Evolutionary conservation across 345 rosid species (phyloP).

Genomic region (Brassica incana): DNA sequence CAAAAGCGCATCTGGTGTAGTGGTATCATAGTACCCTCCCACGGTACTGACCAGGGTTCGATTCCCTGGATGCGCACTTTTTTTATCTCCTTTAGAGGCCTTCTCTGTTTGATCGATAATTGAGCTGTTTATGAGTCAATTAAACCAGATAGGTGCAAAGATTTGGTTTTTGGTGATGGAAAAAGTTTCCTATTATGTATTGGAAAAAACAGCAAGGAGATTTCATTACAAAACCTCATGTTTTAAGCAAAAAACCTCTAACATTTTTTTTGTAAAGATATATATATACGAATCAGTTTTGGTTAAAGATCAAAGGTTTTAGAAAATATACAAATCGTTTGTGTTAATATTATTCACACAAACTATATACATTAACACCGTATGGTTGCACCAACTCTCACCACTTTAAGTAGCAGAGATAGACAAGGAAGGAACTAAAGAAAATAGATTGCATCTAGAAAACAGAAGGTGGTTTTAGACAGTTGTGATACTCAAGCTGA

Average conservation of each 20-base stretch:
- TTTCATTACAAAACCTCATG: background rate
- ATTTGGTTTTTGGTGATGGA: background rate
- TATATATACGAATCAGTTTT: background rate
- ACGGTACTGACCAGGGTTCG: slow-evolving; percentile 49
- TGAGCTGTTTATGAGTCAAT: too few relatives aligned
- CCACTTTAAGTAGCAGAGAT: background rate
- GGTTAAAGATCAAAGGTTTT: background rate
- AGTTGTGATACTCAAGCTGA: slow-evolving; percentile 78
- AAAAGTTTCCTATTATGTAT: background rate
- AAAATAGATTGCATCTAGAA: slow-evolving; percentile 40
- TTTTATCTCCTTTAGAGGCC: background rate
- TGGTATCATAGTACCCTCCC: slow-evolving; percentile 89
- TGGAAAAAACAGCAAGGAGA: background rate
- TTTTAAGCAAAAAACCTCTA: background rate
- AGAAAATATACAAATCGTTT: background rate
- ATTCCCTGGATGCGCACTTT: background rate
- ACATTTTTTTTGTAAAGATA: too few relatives aligned
- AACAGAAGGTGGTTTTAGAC: slow-evolving; percentile 70
- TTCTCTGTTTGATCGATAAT: background rate
- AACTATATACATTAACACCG: background rate
- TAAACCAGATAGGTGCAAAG: background rate
- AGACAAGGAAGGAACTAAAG: background rate
- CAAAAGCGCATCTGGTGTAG: slow-evolving; percentile 47
- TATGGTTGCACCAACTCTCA: background rate
- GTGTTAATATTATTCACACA: background rate